A percentile compares a stretch with the other conserved stretches of the same genome.
phyloP scores from a whole-genome alignment of 1,284 basidiomycete species.

The Trichosporon sp. region DNA sequence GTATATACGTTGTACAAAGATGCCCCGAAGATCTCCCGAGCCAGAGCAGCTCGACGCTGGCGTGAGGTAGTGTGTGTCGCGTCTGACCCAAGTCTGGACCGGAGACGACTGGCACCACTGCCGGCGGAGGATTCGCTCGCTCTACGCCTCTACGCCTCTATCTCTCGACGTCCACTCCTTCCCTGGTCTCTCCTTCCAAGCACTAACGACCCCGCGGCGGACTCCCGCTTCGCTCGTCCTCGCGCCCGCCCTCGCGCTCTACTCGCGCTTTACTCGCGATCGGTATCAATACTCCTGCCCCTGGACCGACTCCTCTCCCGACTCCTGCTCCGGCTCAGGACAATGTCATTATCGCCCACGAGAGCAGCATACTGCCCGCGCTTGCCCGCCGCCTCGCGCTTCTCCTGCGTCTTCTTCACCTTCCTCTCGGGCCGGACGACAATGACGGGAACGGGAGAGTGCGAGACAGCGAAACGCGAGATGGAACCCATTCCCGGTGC shows the following conservation, averaged over 20 bases:
- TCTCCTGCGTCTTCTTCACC: slow-evolving; percentile 77
- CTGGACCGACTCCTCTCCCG: slow-evolving; percentile 37
- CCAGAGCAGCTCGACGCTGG: too few species aligned
- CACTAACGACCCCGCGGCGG: too few species aligned
- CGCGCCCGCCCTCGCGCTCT: background rate
- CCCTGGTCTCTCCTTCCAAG: background rate
- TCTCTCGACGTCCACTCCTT: background rate
- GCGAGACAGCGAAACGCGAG: slow-evolving; percentile 73
- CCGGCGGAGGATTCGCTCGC: background rate
- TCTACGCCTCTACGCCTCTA: background rate
- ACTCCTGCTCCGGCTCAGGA: slow-evolving; percentile 47
- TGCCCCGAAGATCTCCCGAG: background rate
- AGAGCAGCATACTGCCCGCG: slow-evolving; percentile 67
- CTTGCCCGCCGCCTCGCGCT: slow-evolving; percentile 80
- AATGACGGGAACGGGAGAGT: slow-evolving; percentile 88
- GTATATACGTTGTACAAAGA: background rate
- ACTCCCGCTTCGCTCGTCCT: too few species aligned
- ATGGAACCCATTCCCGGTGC: slow-evolving; percentile 61
- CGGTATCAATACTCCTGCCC: slow-evolving; percentile 8
- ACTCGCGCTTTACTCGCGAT: slow-evolving; percentile 37
- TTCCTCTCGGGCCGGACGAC: slow-evolving; percentile 84
- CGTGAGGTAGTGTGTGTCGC: too few species aligned
- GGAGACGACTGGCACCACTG: background rate
- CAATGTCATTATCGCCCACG: slow-evolving; percentile 47
- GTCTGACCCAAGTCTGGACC: too few species aligned